Percentiles rank a stretch among this genome's conserved stretches.
Conservation (phyloP, 768 basidiomycete species). For the Gymnopilus dilepis region DNA sequence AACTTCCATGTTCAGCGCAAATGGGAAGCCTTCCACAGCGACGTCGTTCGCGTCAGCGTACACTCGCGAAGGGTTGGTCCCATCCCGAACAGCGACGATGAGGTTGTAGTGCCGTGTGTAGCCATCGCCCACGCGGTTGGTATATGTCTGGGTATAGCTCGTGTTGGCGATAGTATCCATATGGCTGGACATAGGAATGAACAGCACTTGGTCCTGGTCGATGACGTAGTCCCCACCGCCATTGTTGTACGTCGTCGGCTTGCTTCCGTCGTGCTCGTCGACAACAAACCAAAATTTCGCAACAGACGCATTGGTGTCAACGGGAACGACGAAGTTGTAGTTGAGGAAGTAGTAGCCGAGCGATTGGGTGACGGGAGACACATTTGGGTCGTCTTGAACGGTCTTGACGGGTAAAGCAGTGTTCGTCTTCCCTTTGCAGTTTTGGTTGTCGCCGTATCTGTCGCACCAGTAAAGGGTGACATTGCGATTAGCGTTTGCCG, state of each 20-base stretch:
- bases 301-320: conserved; percentile 45
- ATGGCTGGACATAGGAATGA: conserved; percentile 45
- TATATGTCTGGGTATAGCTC: conserved; percentile 29
- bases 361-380: conserved; percentile 41
- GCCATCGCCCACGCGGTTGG: conserved; percentile 27
- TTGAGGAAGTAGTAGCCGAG: conserved; percentile 43
- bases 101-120: conserved; percentile 30
- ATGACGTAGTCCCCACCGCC: conserved; percentile 47
- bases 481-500: conserved; percentile 42
- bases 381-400: conserved; percentile 36
- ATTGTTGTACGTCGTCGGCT: conserved; percentile 43
- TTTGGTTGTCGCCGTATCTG: conserved; percentile 38
- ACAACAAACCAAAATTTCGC: conserved; percentile 56
- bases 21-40: conserved; percentile 36
- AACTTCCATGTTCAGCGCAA: conserved; percentile 32
- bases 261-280: conserved; percentile 48
- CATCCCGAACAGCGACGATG: conserved; percentile 35
- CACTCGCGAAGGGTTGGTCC: conserved; percentile 37
- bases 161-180: conserved; percentile 30
- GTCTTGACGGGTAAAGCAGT: conserved; percentile 37
- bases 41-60: conserved; percentile 39
- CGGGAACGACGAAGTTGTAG: conserved; percentile 50
- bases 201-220: conserved; percentile 48
- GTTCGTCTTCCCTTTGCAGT: conserved; percentile 39
- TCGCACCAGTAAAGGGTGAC: conserved; percentile 51